Evolutionary conservation across 768 basidiomycete genomes (phyloP).

Genomic region (Galerina marginata): DNA sequence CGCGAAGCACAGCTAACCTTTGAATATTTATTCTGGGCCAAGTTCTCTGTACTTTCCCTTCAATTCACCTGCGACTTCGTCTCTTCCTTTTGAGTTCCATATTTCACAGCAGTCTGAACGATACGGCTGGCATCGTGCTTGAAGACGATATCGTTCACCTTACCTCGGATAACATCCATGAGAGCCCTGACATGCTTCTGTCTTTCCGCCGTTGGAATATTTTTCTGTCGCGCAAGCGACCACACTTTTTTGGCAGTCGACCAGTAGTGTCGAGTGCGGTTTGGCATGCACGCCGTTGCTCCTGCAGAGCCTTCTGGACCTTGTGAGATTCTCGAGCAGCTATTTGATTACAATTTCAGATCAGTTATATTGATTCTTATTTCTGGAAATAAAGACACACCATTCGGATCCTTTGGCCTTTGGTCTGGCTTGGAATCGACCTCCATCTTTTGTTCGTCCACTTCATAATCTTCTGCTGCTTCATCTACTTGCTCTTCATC

Average conservation of each 20-base stretch:
- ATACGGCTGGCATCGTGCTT: slow-evolving; percentile 94
- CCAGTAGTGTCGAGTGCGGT: slow-evolving; percentile 73
- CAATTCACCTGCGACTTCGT: slow-evolving; percentile 83
- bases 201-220: slow-evolving; percentile 71
- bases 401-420: slow-evolving; percentile 61
- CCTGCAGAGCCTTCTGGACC: slow-evolving; percentile 67
- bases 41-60: slow-evolving; percentile 78
- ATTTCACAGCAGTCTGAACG: slow-evolving; percentile 81
- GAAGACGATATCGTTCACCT: slow-evolving; percentile 83
- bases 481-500: slow-evolving; percentile 39
- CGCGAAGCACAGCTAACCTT: slow-evolving; percentile 57
- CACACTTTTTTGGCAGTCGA: slow-evolving; percentile 78
- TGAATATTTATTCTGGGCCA: slow-evolving; percentile 89
- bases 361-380: slow-evolving; percentile 5
- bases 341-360: slow-evolving; percentile 28
- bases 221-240: slow-evolving; percentile 76
- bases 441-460: slow-evolving; percentile 38
- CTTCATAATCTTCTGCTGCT: slow-evolving; percentile 41
- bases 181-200: slow-evolving; percentile 75
- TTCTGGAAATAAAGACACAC: slow-evolving; percentile 37
- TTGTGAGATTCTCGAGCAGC: slow-evolving; percentile 74
- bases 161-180: slow-evolving; percentile 78
- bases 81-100: slow-evolving; percentile 77
- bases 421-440: slow-evolving; percentile 35
- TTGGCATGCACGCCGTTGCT: slow-evolving; percentile 78